These are phyloP conservation scores for Ulota crispa DNA, from an alignment of 225 moss, liverwort and hornwort species.

Conservation along the genomic window DNA sequence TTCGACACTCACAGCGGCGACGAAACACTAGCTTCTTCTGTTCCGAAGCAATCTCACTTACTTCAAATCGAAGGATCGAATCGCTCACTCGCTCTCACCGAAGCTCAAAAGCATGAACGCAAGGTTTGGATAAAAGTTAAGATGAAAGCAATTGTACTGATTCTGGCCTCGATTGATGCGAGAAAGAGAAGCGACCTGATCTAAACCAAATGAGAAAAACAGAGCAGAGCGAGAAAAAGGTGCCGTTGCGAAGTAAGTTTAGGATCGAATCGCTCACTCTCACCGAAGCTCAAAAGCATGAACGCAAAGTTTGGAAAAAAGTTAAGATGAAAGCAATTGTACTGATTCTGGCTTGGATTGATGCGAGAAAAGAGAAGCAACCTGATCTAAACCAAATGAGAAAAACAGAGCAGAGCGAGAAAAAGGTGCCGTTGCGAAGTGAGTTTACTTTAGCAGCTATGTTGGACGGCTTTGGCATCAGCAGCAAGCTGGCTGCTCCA, in stretches of 20 bases:
- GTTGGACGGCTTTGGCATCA: neutral
- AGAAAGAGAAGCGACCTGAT: constrained; percentile 14
- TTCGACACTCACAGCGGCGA: neutral
- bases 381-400: constrained; percentile 6
- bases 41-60: neutral
- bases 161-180: constrained; percentile 11
- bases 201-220: neutral
- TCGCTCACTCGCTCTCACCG: neutral
- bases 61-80: neutral
- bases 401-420: neutral
- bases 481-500: neutral
- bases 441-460: constrained; percentile 12
- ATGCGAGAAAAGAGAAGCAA: neutral
- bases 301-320: neutral
- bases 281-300: neutral
- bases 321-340: neutral
- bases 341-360: constrained; percentile 5
- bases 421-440: constrained; percentile 35
- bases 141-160: neutral
- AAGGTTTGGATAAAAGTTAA: neutral
- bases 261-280: neutral
- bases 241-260: constrained; percentile 38
- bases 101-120: neutral
- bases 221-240: neutral
- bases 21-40: neutral